phyloP scores from a whole-genome alignment of 2,329 filamentous ascomycete genomes.

The Coniochaeta ligniaria region DNA sequence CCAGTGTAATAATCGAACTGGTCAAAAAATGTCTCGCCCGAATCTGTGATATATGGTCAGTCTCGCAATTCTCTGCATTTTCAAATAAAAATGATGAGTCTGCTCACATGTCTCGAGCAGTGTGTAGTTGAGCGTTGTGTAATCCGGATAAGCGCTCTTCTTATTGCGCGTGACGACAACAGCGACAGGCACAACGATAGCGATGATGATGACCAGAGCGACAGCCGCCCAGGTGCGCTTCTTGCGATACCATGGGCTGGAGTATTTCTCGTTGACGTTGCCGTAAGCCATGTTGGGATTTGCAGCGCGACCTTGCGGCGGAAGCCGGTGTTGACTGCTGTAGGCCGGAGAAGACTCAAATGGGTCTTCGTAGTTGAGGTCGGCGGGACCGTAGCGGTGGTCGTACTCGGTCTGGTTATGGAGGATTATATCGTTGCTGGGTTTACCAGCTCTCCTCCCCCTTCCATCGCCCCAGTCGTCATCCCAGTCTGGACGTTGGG shows the following conservation, averaged over 20 bases:
- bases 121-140: slow-evolving; percentile 37
- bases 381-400: background rate
- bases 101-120: slow-evolving; percentile 41
- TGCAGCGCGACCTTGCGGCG: background rate
- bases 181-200: slow-evolving; percentile 39
- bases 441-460: background rate
- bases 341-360: background rate
- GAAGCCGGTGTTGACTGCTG: background rate
- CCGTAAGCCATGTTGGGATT: background rate
- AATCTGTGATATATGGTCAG: slow-evolving; percentile 26
- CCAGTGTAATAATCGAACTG: slow-evolving; percentile 46
- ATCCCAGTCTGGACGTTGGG: background rate
- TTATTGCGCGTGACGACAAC: slow-evolving; percentile 25
- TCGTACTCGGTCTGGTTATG: background rate
- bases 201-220: slow-evolving; percentile 31
- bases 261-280: slow-evolving; percentile 3
- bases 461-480: background rate
- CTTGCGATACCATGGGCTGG: slow-evolving; percentile 44
- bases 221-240: slow-evolving; percentile 41
- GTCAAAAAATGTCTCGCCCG: slow-evolving; percentile 44
- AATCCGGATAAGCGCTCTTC: slow-evolving; percentile 37
- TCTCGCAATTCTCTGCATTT: too few relatives aligned
- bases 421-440: background rate
- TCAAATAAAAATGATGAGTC: background rate
- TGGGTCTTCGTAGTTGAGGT: background rate